These are phyloP conservation scores for Cytidiella melzeri DNA, from an alignment of 768 basidiomycete species.

Conservation along the genomic window DNA sequence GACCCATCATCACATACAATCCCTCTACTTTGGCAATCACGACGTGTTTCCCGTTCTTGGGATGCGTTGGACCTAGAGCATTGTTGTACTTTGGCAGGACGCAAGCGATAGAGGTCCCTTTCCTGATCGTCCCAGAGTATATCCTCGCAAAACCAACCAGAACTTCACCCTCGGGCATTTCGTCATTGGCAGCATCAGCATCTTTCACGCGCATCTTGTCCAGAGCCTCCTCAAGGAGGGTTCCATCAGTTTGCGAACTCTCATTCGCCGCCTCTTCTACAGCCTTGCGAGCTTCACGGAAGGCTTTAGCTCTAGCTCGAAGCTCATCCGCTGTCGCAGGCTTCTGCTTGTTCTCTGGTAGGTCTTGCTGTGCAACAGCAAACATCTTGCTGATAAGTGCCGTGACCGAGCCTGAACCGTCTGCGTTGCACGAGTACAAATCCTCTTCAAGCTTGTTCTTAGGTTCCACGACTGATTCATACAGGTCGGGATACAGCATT, in stretches of 20 bases:
- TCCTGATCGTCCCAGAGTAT: constrained; percentile 80
- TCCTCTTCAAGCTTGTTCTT: constrained; percentile 80
- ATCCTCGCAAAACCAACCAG: constrained; percentile 91
- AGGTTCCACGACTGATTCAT: constrained; percentile 51
- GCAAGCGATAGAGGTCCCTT: constrained; percentile 59
- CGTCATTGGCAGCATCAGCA: constrained; percentile 14
- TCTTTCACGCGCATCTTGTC: constrained; percentile 18
- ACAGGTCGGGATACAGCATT: constrained; percentile 82
- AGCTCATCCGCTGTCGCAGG: constrained; percentile 79
- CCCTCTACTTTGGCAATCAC: constrained; percentile 57
- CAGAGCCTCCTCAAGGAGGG: constrained; percentile 16
- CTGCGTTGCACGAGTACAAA: constrained; percentile 66
- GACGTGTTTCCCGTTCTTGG: constrained; percentile 61
- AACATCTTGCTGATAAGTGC: constrained; percentile 99
- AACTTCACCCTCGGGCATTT: constrained; percentile 44
- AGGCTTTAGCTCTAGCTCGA: constrained; percentile 55
- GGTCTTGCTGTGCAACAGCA: constrained; percentile 69
- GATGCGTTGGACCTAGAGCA: constrained; percentile 54
- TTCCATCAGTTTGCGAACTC: constrained; percentile 6
- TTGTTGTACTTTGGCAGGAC: constrained; percentile 84
- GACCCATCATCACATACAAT: constrained; percentile 96
- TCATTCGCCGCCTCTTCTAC: constrained; percentile 9
- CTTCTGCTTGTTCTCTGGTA: constrained; percentile 83
- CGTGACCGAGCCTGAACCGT: constrained; percentile 51
- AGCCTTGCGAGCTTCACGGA: constrained; percentile 33